These are phyloP conservation scores for Trapa bicornis DNA, from an alignment of 345 rosid genomes.

Conservation along the genomic window DNA sequence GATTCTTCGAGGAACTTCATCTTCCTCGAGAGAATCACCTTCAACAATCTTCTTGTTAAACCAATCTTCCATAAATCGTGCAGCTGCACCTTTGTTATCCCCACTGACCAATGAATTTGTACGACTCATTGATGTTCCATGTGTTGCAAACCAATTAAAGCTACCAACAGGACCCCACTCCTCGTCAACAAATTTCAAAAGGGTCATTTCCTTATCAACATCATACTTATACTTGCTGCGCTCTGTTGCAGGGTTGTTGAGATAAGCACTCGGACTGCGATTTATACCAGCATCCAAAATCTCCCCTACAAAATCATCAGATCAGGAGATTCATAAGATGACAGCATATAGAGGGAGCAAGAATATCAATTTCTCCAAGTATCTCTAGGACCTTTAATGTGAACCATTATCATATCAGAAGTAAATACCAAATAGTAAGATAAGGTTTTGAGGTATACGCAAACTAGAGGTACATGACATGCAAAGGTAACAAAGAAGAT, in stretches of 20 bases:
- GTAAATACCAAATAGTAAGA: neutral
- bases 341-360: neutral
- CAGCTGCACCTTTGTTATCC: conserved; percentile 97
- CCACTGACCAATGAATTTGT: conserved; percentile 91
- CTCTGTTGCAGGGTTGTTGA: conserved; percentile 72
- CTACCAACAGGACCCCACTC: conserved; percentile 92
- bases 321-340: conserved; percentile 8
- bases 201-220: conserved; percentile 94
- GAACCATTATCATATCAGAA: neutral
- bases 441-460: neutral
- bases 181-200: conserved; percentile 82
- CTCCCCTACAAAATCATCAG: conserved; percentile 48
- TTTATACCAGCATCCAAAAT: conserved; percentile 77
- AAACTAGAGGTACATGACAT: neutral
- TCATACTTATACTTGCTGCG: conserved; percentile 61
- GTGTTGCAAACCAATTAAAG: conserved; percentile 98
- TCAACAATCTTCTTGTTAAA: conserved; percentile 34
- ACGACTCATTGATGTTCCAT: conserved; percentile 98
- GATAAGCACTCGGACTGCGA: conserved; percentile 98
- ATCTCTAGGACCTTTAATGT: neutral
- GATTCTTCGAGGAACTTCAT: conserved; percentile 56
- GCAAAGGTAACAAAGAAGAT: neutral
- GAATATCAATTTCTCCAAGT: neutral
- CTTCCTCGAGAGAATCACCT: conserved; percentile 21
- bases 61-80: conserved; percentile 97